A percentile compares a stretch with the other conserved stretches of the same genome.
Conservation (phyloP, 352 stramenopile species). For the Globisporangium heterothallicum region DNA sequence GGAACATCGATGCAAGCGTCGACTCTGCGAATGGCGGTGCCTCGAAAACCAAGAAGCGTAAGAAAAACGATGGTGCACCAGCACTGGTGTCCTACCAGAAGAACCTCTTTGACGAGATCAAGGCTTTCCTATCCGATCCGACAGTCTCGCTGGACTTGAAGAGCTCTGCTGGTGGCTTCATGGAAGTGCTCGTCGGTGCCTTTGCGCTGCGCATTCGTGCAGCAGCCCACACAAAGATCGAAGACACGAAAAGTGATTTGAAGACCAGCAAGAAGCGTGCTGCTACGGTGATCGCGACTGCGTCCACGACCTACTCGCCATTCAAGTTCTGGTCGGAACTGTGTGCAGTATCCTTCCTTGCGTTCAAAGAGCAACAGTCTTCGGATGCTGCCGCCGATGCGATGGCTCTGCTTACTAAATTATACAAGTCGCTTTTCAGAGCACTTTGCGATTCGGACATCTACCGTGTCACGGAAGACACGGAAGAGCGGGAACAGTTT, state of each 20-base stretch:
- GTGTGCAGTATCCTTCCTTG: conserved; percentile 48
- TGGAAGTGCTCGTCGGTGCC: conserved; percentile 55
- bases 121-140: conserved; percentile 43
- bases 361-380: conserved; percentile 22
- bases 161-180: conserved; percentile 44
- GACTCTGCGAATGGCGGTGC: neutral
- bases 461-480: conserved; percentile 85
- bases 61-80: conserved; percentile 25
- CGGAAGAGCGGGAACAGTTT: conserved; percentile 73
- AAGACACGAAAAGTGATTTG: conserved; percentile 60
- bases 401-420: conserved; percentile 31
- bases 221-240: conserved; percentile 57
- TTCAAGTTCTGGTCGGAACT: conserved; percentile 88
- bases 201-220: conserved; percentile 59
- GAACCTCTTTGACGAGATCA: conserved; percentile 71
- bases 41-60: conserved; percentile 36
- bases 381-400: neutral
- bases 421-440: conserved; percentile 63
- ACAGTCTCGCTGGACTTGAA: conserved; percentile 27
- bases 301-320: conserved; percentile 68
- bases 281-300: conserved; percentile 67
- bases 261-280: conserved; percentile 76
- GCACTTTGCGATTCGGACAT: conserved; percentile 64
- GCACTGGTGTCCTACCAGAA: conserved; percentile 73
- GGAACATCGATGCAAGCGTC: neutral